Base-by-base conservation (phyloP, 2,329 filamentous ascomycete genomes). In the Thermoascus crustaceus region DNA sequence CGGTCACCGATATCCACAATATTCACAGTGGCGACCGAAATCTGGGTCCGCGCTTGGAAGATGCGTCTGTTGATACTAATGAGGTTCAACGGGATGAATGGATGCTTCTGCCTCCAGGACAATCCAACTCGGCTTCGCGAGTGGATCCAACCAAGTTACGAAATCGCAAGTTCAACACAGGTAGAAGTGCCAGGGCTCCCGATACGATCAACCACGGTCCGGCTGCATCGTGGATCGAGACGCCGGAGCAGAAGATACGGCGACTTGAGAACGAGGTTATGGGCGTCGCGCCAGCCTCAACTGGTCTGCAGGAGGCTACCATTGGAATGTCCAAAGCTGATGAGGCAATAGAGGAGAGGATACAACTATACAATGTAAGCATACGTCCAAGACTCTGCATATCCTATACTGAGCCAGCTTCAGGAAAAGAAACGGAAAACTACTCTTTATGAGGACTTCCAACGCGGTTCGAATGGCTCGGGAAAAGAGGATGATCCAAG, bases 401-500 rank as follows among this genome's bases (percentile, higher is more conserved):
- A 19, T n/a, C 19, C 8, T 29, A 10, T 37, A 13, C 13, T 21
- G 33, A 30, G 31, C 14, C 19, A 19, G 20, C 25, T 34, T 29
- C 32, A 75, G 16, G 71, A 75, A 42, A 67, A 74, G 32, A 67
- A 68, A 35, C 65, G 78, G 22, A 77, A 75, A 1, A 70, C 67
- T 50, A 80, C 76, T 41, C 61, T 85, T 24, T 75, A 77, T 47
- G 75, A 78, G 16, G 68, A 76, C 44, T 75, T 80, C 48, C 68
- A 68, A 45, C 52, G 63, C 24, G 55, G 46, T 31, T 11, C 10
- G 40, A 60, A 54, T 23, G 63, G 55, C 5, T 67, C 73, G 11
- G 76, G 79, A 40, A 75, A 84, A 43, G 82, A 88, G 21, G 86
- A 93, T 58, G 86, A 94, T 55, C 87, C 87, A 1, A 93, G 85